phyloP scores from a whole-genome alignment of 164 flowering plant species.

The Amborella trichopoda region DNA sequence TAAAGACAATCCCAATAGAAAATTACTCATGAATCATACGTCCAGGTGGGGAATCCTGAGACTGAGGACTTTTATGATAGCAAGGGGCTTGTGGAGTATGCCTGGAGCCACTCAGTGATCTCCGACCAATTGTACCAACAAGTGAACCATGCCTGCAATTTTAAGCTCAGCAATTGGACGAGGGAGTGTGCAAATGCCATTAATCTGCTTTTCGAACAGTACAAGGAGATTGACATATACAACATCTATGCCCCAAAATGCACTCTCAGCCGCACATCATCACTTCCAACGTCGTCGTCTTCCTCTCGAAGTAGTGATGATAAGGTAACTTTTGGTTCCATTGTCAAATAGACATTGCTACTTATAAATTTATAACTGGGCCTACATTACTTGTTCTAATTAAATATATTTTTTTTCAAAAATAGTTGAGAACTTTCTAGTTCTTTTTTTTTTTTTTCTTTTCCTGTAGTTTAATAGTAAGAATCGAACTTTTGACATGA shows the following conservation, averaged over 20 bases:
- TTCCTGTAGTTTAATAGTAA: too few relatives aligned
- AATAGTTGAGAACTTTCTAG: too few relatives aligned
- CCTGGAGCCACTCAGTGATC: slow-evolving; percentile 64
- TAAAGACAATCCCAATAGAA: background rate
- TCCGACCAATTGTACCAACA: slow-evolving; percentile 33
- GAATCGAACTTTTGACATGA: too few relatives aligned
- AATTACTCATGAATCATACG: too few relatives aligned
- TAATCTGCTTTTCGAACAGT: slow-evolving; percentile 17
- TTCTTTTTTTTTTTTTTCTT: too few relatives aligned
- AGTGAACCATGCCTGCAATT: slow-evolving; percentile 34
- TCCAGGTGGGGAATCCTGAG: slow-evolving; percentile 69
- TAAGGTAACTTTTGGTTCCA: too few relatives aligned
- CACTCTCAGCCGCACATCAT: slow-evolving; percentile 7
- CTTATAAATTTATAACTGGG: too few relatives aligned
- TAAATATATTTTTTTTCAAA: too few relatives aligned
- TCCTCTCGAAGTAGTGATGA: too few relatives aligned
- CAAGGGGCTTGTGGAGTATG: slow-evolving; percentile 47
- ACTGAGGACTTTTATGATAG: slow-evolving; percentile 44
- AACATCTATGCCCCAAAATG: slow-evolving; percentile 56
- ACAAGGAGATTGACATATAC: slow-evolving; percentile 52
- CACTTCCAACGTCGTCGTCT: background rate
- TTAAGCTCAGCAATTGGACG: slow-evolving; percentile 21
- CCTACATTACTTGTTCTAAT: too few relatives aligned
- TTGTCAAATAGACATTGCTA: too few relatives aligned
- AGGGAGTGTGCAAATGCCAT: slow-evolving; percentile 24